Conservation (phyloP, 2,329 filamentous ascomycete species). For the Beauveria asiatica region DNA sequence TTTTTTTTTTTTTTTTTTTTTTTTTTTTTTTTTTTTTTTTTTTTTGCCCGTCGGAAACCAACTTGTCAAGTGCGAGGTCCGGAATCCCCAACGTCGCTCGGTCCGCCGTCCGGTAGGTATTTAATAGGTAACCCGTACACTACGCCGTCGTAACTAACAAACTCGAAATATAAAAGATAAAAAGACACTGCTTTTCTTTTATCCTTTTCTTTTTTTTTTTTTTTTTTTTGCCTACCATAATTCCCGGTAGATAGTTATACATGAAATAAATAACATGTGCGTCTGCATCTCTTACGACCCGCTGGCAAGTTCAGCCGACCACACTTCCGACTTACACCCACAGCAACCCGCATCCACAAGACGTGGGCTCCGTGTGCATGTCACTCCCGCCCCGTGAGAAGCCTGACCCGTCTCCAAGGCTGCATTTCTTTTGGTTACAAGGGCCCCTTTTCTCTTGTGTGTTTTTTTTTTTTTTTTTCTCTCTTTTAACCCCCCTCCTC, state of each 20-base stretch:
- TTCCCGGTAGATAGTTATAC: neutral
- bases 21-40: neutral
- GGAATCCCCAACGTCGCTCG: neutral
- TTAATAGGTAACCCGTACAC: neutral
- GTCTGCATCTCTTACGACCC: neutral
- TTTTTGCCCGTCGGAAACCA: neutral
- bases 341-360: neutral
- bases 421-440: slow-evolving; percentile 7
- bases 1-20: neutral
- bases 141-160: neutral
- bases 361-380: slow-evolving; percentile 5
- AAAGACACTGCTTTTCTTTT: neutral
- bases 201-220: neutral
- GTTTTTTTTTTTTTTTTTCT: neutral
- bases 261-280: neutral
- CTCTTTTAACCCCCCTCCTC: neutral
- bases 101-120: neutral
- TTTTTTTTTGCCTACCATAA: neutral
- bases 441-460: neutral
- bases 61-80: neutral
- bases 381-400: slow-evolving; percentile 10
- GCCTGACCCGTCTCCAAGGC: slow-evolving; percentile 7
- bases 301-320: neutral
- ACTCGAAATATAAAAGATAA: neutral
- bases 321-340: slow-evolving; percentile 8